Base-by-base conservation (phyloP, 2,329 filamentous ascomycete species). In the Rhinocladiella similis region DNA sequence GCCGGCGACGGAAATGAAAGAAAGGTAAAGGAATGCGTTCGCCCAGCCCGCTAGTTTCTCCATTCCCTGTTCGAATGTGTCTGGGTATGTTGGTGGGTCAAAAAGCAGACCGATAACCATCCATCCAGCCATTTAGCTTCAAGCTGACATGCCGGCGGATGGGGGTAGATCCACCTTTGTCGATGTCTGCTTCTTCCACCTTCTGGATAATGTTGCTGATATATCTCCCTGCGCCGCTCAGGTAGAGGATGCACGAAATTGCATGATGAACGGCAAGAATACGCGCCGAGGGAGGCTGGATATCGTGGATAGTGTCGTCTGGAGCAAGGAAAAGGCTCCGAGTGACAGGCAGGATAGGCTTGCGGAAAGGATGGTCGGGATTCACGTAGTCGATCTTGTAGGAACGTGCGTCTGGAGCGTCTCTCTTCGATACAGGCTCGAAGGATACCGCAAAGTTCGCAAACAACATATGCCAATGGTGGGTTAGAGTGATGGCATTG, bases 211-310 rank as follows among this genome's bases (percentile, higher is more conserved):
- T 58, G 5, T 39, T 22, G 57, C 65, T 53, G 22, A 66, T 65
- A 62, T 63, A 66, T 10, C 59, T 52, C 5, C 60, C 52, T 2
- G 33, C 52, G 22, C 45, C 52, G 42, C 52, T 54, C 2, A 54
- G 58, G 20, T 66, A 59, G n/a, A 69, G 52, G 45, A 69, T 69
- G 50, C 47, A 54, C 19, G 59, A 61, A 48, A 68, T 66, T 13
- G 65, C 60, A 58, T 56, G 39, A 50, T 68, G 66, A 45, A 69
- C 53, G 29, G 25, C 51, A 13, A 66, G 57, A 46, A 67, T 61
- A 42, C 57, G 56, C 50, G 57, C 38, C 20, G 63, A 63, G 50
- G 67, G 67, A 42, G 68, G 66, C 46, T 70, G 67, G n/a, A n/a
- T n/a, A n/a, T n/a, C n/a, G n/a, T n/a, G n/a, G 59, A 66, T 65